Evolutionary conservation across 164 flowering plant genomes (phyloP).

Genomic region (Nymphaea colorata): DNA sequence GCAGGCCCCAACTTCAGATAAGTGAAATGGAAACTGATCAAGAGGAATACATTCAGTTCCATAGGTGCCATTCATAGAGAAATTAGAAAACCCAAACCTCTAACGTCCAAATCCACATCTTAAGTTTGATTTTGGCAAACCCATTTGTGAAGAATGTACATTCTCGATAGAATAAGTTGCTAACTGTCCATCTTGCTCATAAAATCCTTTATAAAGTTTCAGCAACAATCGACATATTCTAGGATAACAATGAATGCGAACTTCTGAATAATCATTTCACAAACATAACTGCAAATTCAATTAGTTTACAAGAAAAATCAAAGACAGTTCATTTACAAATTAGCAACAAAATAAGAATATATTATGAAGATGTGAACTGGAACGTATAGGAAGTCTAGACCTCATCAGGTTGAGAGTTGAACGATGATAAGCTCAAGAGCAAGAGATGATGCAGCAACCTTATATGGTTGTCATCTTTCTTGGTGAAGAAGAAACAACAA

Average conservation of each 20-base stretch:
- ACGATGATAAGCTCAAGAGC: too few relatives aligned
- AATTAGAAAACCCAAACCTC: constrained; percentile 61
- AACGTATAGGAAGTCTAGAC: constrained; percentile 43
- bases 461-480: too few relatives aligned
- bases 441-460: too few relatives aligned
- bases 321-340: not conserved
- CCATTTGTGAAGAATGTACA: not conserved
- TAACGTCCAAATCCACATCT: constrained; percentile 18
- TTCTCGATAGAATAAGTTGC: not conserved
- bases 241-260: constrained; percentile 62
- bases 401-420: too few relatives aligned
- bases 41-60: constrained; percentile 30
- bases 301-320: not conserved
- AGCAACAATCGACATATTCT: constrained; percentile 30
- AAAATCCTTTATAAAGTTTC: constrained; percentile 31
- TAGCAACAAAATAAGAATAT: not conserved
- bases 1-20: constrained; percentile 26
- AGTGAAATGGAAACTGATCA: constrained; percentile 58
- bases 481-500: too few relatives aligned
- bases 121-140: constrained; percentile 3
- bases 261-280: constrained; percentile 15
- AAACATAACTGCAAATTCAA: constrained; percentile 33
- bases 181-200: constrained; percentile 11
- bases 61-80: constrained; percentile 25
- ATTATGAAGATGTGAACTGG: not conserved